Base-by-base conservation (phyloP, 306 rosid species). In the Rosa persica region DNA sequence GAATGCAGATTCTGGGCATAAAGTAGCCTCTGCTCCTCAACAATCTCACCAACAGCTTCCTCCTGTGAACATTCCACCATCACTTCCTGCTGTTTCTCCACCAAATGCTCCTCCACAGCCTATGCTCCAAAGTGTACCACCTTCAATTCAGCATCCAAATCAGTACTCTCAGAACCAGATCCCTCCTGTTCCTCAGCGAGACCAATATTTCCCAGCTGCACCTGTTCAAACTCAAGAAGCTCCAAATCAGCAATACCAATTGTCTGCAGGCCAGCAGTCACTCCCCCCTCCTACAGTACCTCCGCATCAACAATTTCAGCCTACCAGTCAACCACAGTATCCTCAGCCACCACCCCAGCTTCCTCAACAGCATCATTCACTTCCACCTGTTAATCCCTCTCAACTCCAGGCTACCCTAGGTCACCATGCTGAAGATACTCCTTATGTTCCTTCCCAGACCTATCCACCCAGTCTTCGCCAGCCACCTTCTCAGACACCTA, bases 401-500 rank as follows among this genome's bases (percentile, higher is more conserved):
- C 93, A 87, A 80, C 77, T 84, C 65, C 93, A 80, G 83, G 77
- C 94, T 89, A 48, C 94, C 9, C 51, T 81, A 15, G 87, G 83
- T 72, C 97, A 91, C 81, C 98, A 84, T 78, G 79, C 83, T 42
- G 98, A 93, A 81, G 96, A 93, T 83, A 55, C 90, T 39, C 83
- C 95, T 42, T 91, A 87, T 69, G 77, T 65, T 83, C 84, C 97
- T 82, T 74, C 95, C 78, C 97, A 86, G 80, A 91, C 20, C 86
- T 90, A 85, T 81, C 88, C 90, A 55, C 91, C 92, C 36, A 87
- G 62, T 81, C 79, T 81, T 72, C 90, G 87, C 49, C 92, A 89
- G 80, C 86, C 88, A 22, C 90, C 91, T 70, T 76, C 88, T 78
- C 97, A 86, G 84, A 82, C 89, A 23, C 89, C 89, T 22, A 79